A percentile compares a stretch with the other conserved stretches of the same genome.
phyloP scores from a whole-genome alignment of 73 alveolate genomes.

The Breviolum minutum region DNA sequence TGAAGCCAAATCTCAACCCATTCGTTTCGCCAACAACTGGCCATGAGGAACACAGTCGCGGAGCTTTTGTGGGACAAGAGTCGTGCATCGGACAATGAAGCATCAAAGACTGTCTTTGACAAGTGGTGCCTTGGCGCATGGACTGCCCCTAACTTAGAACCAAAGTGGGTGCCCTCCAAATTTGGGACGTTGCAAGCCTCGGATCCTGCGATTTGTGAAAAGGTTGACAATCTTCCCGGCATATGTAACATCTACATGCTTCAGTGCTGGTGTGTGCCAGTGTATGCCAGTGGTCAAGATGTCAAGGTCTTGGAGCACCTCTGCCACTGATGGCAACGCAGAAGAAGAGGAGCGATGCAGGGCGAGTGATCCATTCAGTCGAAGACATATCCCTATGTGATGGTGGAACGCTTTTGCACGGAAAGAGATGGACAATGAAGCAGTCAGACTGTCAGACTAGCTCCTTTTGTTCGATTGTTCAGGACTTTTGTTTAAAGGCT shows the following conservation, averaged over 20 bases:
- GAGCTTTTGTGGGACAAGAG: constrained; percentile 61
- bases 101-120: constrained; percentile 8
- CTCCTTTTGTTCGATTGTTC: too few relatives aligned
- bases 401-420: too few relatives aligned
- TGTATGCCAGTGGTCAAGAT: not conserved
- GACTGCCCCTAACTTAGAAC: not conserved
- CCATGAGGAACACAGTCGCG: constrained; percentile 4
- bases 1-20: not conserved
- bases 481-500: too few relatives aligned
- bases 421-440: too few relatives aligned
- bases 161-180: not conserved
- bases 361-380: not conserved
- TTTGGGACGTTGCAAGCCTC: too few relatives aligned
- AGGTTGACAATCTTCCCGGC: not conserved
- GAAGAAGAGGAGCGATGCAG: not conserved
- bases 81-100: not conserved
- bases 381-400: too few relatives aligned
- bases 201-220: not conserved
- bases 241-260: not conserved
- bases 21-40: not conserved
- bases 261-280: not conserved
- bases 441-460: too few relatives aligned
- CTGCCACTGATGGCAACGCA: constrained; percentile 31
- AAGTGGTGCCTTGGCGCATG: constrained; percentile 39
- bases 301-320: constrained; percentile 89